phyloP scores from a whole-genome alignment of 2,329 filamentous ascomycete genomes.

The Epichloe elymi region DNA sequence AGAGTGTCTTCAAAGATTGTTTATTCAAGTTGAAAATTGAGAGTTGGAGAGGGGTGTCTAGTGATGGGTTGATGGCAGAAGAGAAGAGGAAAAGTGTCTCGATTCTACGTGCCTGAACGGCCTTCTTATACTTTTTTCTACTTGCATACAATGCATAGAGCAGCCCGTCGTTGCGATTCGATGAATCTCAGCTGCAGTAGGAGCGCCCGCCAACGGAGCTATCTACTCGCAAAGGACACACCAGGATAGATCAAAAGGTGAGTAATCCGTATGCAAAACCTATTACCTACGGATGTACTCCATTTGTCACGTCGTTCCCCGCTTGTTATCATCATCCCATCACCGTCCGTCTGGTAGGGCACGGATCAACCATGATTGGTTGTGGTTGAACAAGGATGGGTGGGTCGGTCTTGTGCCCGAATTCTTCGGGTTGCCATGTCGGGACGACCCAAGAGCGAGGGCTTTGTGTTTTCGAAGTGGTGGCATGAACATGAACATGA shows the following conservation, averaged over 20 bases:
- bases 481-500: no score
- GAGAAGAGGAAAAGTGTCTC: not conserved
- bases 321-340: no score
- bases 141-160: not conserved
- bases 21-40: not conserved
- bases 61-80: not conserved
- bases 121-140: conserved; percentile 5
- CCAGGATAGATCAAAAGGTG: not conserved
- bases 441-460: not conserved
- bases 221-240: not conserved
- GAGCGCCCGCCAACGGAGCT: not conserved
- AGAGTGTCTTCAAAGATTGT: not conserved
- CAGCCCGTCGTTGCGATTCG: not conserved
- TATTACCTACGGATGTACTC: not conserved
- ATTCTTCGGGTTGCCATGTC: not conserved
- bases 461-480: no score
- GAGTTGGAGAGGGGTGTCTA: not conserved
- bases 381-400: not conserved
- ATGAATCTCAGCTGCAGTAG: conserved; percentile 2
- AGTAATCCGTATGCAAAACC: not conserved
- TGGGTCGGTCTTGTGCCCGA: not conserved
- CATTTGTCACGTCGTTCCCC: not conserved
- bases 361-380: not conserved
- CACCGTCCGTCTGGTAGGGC: not conserved
- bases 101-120: not conserved